A percentile compares a stretch with the other conserved stretches of the same genome.
These are phyloP conservation scores for Metschnikowia santaceciliae DNA, from an alignment of 805 yeast genomes.

Conservation along the genomic window DNA sequence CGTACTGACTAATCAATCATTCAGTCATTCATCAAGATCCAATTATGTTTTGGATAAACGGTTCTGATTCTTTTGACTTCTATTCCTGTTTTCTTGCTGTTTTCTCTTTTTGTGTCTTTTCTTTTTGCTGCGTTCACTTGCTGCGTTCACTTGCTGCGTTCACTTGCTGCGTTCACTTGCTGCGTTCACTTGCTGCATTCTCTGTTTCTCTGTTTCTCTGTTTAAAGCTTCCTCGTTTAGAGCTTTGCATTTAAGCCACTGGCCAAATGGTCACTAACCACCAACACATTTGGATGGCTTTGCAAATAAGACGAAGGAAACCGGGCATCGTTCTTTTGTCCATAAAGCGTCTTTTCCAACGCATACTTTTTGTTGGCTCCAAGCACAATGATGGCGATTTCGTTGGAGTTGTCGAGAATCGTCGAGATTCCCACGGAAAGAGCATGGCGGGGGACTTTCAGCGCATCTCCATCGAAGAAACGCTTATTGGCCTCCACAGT, in stretches of 20 bases:
- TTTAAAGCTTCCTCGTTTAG: conserved; percentile 10
- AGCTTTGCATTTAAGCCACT: conserved; percentile 35
- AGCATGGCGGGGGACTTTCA: conserved; percentile 49
- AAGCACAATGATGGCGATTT: conserved; percentile 48
- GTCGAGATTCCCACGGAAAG: conserved; percentile 57
- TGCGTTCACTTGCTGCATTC: too few species aligned
- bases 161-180: too few species aligned
- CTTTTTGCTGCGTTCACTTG: too few species aligned
- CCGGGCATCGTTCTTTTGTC: conserved; percentile 32
- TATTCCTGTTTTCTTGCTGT: too few species aligned
- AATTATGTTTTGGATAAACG: too few species aligned
- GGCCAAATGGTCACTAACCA: conserved; percentile 49
- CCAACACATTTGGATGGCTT: conserved; percentile 41
- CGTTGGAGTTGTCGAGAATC: conserved; percentile 51
- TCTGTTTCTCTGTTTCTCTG: too few species aligned
- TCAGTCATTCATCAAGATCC: too few species aligned
- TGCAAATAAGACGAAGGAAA: conserved; percentile 51
- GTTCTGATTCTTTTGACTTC: too few species aligned
- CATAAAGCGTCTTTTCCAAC: conserved; percentile 42
- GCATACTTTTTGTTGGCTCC: conserved; percentile 47
- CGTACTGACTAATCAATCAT: too few species aligned
- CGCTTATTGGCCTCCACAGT: conserved; percentile 53
- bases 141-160: too few species aligned
- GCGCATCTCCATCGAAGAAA: conserved; percentile 44
- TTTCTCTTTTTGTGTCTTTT: too few species aligned